Evolutionary conservation across 345 rosid genomes (phyloP).

Genomic region (Eutrema yunnanense): DNA sequence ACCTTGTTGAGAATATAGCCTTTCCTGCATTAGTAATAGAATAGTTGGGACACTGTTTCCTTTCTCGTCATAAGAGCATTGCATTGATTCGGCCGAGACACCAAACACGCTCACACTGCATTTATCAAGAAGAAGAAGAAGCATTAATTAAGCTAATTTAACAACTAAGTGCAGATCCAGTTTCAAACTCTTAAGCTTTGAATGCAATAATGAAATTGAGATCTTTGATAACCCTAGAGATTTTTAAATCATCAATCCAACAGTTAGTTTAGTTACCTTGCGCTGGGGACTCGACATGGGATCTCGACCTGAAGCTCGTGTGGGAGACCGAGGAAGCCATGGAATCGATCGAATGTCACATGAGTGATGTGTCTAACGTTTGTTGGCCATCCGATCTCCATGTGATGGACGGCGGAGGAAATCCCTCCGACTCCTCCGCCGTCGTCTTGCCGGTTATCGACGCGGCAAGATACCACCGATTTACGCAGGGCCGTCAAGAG

Average conservation of each 20-base stretch:
- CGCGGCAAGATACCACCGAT: constrained; percentile 80
- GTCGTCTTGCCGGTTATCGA: constrained; percentile 54
- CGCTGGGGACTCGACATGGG: constrained; percentile 91
- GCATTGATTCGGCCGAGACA: constrained; percentile 97
- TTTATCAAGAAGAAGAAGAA: not conserved
- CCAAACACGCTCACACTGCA: constrained; percentile 93
- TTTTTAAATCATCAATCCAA: not conserved
- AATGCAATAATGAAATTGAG: not conserved
- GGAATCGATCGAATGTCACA: constrained; percentile 90
- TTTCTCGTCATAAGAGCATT: constrained; percentile 66
- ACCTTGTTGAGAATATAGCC: constrained; percentile 70
- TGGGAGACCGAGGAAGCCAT: constrained; percentile 89
- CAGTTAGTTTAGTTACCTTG: constrained; percentile 69
- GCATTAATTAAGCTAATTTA: not conserved
- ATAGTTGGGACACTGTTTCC: constrained; percentile 95
- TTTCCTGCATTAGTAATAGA: constrained; percentile 85
- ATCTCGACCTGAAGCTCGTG: constrained; percentile 93
- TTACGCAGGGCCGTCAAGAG: constrained; percentile 70
- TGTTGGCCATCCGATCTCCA: constrained; percentile 97
- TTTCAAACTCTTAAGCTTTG: not conserved
- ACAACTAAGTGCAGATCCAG: not conserved
- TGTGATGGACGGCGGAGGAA: constrained; percentile 47
- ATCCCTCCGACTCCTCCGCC: constrained; percentile 26
- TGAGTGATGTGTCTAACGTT: constrained; percentile 84
- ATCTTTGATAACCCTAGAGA: not conserved